A percentile compares a stretch with the other conserved stretches of the same genome.
Evolutionary conservation across 495 filamentous ascomycete genomes (phyloP).

Genomic region (Recurvomyces mirabilis): DNA sequence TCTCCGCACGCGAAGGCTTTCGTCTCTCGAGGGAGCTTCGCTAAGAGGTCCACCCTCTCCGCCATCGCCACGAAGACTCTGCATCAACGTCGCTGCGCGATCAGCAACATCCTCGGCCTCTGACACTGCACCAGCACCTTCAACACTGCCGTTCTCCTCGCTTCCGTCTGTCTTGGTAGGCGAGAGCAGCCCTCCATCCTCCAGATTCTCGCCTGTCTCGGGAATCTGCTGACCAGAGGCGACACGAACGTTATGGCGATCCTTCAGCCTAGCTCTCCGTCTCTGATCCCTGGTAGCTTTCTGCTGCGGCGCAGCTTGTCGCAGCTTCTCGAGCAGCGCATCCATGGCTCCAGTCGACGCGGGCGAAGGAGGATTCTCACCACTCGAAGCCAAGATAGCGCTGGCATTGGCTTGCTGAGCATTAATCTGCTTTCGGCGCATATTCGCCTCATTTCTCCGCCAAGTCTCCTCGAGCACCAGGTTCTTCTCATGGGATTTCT

Average conservation of each 20-base stretch:
- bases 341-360: slow-evolving; percentile 87
- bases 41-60: slow-evolving; percentile 35
- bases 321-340: slow-evolving; percentile 86
- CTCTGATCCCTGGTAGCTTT: slow-evolving; percentile 78
- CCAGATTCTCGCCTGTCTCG: slow-evolving; percentile 42
- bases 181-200: slow-evolving; percentile 18
- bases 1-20: slow-evolving; percentile 25
- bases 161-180: slow-evolving; percentile 20
- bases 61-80: slow-evolving; percentile 56
- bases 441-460: slow-evolving; percentile 72
- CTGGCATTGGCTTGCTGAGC: slow-evolving; percentile 39
- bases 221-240: slow-evolving; percentile 78
- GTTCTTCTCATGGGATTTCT: slow-evolving; percentile 92
- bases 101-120: slow-evolving; percentile 69
- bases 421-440: slow-evolving; percentile 64
- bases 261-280: slow-evolving; percentile 75
- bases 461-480: slow-evolving; percentile 67
- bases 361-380: slow-evolving; percentile 51
- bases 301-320: slow-evolving; percentile 82
- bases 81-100: slow-evolving; percentile 69
- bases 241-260: slow-evolving; percentile 82
- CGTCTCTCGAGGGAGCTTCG: slow-evolving; percentile 15
- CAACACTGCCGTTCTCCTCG: slow-evolving; percentile 32
- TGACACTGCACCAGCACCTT: slow-evolving; percentile 7
- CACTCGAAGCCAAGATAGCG: slow-evolving; percentile 27